A percentile compares a stretch with the other conserved stretches of the same genome.
These are phyloP conservation scores for Ascochyta koolunga DNA, from an alignment of 2,329 filamentous ascomycete genomes.

Conservation along the genomic window DNA sequence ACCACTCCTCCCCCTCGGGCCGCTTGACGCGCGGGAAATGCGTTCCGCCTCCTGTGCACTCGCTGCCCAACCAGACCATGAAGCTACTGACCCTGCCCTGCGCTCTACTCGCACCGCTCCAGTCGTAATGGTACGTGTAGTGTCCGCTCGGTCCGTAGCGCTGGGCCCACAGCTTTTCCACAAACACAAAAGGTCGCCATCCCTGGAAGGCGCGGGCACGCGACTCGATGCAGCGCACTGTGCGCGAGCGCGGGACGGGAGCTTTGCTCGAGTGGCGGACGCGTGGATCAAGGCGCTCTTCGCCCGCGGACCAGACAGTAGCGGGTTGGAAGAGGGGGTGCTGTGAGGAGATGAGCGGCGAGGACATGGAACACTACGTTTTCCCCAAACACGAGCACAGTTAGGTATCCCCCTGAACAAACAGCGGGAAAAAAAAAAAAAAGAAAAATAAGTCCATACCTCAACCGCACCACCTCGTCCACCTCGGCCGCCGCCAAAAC, in stretches of 20 bases:
- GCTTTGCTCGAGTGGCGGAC: conserved; percentile 62
- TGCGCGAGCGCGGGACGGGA: conserved; percentile 46
- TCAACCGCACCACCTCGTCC: conserved; percentile 58
- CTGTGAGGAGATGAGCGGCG: conserved; percentile 29
- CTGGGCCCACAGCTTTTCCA: conserved; percentile 67
- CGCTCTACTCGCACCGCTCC: conserved; percentile 44
- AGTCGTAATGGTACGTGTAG: conserved; percentile 67
- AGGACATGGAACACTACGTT: too few relatives aligned
- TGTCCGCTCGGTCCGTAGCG: conserved; percentile 64
- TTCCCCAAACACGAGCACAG: too few relatives aligned
- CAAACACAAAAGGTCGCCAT: conserved; percentile 63
- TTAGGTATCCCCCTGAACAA: too few relatives aligned
- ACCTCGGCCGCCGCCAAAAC: conserved; percentile 59
- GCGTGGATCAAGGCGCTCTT: conserved; percentile 54
- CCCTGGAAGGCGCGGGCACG: conserved; percentile 66
- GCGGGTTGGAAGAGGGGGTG: conserved; percentile 59
- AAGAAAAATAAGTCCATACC: conserved; percentile 48
- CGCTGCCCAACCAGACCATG: conserved; percentile 63
- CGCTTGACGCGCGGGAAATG: conserved; percentile 61
- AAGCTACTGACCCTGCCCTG: conserved; percentile 60
- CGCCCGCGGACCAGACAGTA: conserved; percentile 59
- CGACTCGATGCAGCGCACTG: conserved; percentile 64
- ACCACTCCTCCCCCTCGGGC: conserved; percentile 58
- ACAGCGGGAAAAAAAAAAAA: too few relatives aligned
- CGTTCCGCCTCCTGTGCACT: conserved; percentile 65